Conservation (phyloP, 768 basidiomycete species). For the Phylloporus sp. region DNA sequence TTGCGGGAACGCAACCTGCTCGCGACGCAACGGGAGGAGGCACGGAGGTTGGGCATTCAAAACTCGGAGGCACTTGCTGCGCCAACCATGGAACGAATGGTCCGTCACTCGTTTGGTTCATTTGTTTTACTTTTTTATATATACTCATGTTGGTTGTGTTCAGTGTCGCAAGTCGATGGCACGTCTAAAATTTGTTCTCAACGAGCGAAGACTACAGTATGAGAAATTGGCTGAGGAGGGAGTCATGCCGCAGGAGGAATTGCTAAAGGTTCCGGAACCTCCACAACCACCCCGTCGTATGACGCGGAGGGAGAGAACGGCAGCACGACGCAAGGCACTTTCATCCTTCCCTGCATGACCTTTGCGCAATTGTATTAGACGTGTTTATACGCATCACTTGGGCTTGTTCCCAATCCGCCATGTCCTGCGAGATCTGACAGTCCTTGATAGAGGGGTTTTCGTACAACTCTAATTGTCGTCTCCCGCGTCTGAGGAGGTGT, state of each 20-base stretch:
- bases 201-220: constrained; percentile 85
- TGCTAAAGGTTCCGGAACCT: constrained; percentile 13
- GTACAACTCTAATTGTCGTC: constrained; percentile 64
- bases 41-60: constrained; percentile 53
- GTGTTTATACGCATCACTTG: constrained; percentile 7
- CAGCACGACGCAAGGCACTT: constrained; percentile 12
- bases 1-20: constrained; percentile 87
- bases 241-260: constrained; percentile 14
- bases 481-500: constrained; percentile 68
- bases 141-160: constrained; percentile 3
- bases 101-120: constrained; percentile 24
- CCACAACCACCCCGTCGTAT: constrained; percentile 11
- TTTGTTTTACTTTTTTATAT: not conserved
- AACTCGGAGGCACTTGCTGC: constrained; percentile 27
- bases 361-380: constrained; percentile 6
- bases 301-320: constrained; percentile 20
- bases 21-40: constrained; percentile 81
- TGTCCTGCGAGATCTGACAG: constrained; percentile 69
- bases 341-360: constrained; percentile 4
- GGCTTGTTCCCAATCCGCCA: constrained; percentile 59
- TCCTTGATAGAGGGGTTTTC: constrained; percentile 66
- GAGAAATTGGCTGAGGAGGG: constrained; percentile 36
- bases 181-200: constrained; percentile 89
- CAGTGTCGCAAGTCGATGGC: constrained; percentile 95
- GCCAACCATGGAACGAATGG: constrained; percentile 40